These are phyloP conservation scores for Pleurotus platypus DNA, from an alignment of 768 basidiomycete species.

Conservation along the genomic window DNA sequence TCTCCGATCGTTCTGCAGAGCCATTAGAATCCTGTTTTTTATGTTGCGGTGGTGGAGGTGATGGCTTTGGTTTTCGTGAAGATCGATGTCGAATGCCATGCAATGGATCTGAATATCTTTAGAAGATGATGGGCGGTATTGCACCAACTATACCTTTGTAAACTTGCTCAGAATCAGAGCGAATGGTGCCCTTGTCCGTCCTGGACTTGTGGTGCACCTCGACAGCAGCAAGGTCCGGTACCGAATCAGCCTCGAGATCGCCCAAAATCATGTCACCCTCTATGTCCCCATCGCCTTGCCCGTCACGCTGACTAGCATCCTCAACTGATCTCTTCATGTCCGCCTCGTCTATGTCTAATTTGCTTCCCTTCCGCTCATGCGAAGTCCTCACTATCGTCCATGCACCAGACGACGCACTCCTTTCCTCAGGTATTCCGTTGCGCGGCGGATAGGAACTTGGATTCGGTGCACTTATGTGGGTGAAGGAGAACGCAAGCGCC, in stretches of 20 bases:
- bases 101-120: conserved; percentile 49
- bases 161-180: conserved; percentile 69
- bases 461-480: conserved; percentile 71
- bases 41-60: conserved; percentile 19
- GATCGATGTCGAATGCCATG: conserved; percentile 44
- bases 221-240: conserved; percentile 22
- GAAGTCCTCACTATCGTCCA: conserved; percentile 73
- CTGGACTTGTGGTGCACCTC: conserved; percentile 35
- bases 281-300: conserved; percentile 54
- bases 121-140: conserved; percentile 20
- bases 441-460: conserved; percentile 71
- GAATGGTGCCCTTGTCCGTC: conserved; percentile 46
- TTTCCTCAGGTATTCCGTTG: background rate
- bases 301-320: conserved; percentile 18
- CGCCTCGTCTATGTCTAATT: conserved; percentile 12
- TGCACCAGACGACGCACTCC: conserved; percentile 18
- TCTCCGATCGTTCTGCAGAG: conserved; percentile 47
- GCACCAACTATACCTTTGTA: conserved; percentile 56
- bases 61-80: conserved; percentile 33
- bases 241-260: conserved; percentile 62
- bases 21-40: conserved; percentile 19
- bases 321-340: conserved; percentile 14
- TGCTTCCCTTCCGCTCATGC: conserved; percentile 20
- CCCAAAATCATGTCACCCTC: conserved; percentile 77
- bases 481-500: conserved; percentile 76